Base-by-base conservation (phyloP, 192 early-diverging fungal genomes). In the Pecoramyces ruminantium region DNA sequence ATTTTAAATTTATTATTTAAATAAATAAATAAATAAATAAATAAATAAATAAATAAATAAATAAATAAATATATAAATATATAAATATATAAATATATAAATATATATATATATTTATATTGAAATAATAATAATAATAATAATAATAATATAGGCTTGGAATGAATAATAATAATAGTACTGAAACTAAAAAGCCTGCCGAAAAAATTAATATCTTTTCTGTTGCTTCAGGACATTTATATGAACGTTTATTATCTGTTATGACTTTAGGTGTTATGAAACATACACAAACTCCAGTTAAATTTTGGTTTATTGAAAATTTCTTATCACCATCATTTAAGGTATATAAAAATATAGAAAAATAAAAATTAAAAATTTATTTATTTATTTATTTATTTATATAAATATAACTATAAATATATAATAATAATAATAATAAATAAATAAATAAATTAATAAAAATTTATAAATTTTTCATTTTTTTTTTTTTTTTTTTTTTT, bases 231-330 rank as follows among this genome's bases (percentile, higher is more conserved):
- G 98, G 98, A 9, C 96, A 99, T 58, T 85, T 99, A 81, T 99
- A 99, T 83, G 98, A 99, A 85, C 93, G 98, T 12, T 96, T 99
- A 83, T 87, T 99, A 85, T 92, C 92, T 29, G 98, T 99, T 80
- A 99, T 99, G 98, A 98, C 97, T 79, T 85, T 95, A 29, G 93
- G 92, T 84, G 98, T 99, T 17, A 87, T 95, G 83, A 88, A 92
- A 81, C 92, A 93, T 80, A 97, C 98, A 4, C 81, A 95, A 29
- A 95, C 92, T 81, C 90, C 90, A 2, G 96, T 98, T 77, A 99
- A 98, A 85, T 99, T 99, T 84, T 99, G 96, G 96, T 91, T 99
- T 82, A 97, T 99, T 83, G 94, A 96, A 83, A 96, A 98, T 87
- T 99, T 99, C 83, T 86, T 98, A 82, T 97, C 96, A 28, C 96